A percentile compares a stretch with the other conserved stretches of the same genome.
phyloP scores from a whole-genome alignment of 768 basidiomycete genomes.

The Candolleomyces aberdarensis region DNA sequence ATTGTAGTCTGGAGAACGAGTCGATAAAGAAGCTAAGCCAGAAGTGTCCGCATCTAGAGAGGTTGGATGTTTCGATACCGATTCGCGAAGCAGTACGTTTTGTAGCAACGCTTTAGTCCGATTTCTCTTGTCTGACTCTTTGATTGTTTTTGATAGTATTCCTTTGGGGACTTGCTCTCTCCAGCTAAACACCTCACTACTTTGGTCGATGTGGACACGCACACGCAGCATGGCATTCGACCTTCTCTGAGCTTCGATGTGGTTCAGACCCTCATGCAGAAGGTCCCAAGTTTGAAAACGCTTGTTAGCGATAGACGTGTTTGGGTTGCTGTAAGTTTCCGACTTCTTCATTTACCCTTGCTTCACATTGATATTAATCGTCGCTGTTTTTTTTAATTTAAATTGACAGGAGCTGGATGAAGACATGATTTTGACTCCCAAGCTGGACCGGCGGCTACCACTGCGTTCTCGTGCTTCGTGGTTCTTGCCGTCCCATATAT shows the following conservation, averaged over 20 bases:
- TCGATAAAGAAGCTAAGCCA: slow-evolving; percentile 39
- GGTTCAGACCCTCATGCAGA: slow-evolving; percentile 5
- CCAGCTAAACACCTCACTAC: slow-evolving; percentile 5
- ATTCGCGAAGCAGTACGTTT: slow-evolving; percentile 38
- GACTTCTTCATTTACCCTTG: background rate
- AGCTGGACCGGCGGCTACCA: slow-evolving; percentile 1
- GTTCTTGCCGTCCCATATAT: slow-evolving; percentile 7
- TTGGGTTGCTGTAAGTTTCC: slow-evolving; percentile 4
- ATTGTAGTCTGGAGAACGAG: slow-evolving; percentile 39
- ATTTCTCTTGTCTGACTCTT: slow-evolving; percentile 14
- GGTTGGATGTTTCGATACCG: slow-evolving; percentile 50
- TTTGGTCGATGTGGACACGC: slow-evolving; percentile 7
- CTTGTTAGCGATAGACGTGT: slow-evolving; percentile 10
- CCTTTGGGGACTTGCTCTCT: slow-evolving; percentile 4
- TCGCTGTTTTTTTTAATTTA: too few species aligned
- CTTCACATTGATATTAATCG: background rate
- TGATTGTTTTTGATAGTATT: slow-evolving; percentile 11
- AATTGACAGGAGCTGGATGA: background rate
- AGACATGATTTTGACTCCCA: background rate
- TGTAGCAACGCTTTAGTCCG: background rate
- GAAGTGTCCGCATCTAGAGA: slow-evolving; percentile 43
- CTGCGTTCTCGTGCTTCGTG: slow-evolving; percentile 4
- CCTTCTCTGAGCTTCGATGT: slow-evolving; percentile 4
- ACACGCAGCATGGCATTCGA: slow-evolving; percentile 9
- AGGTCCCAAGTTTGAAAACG: slow-evolving; percentile 7